Percentiles rank a stretch among this genome's conserved stretches.
Conservation (phyloP, 2,329 filamentous ascomycete species). For the Epichloe amarillans region DNA sequence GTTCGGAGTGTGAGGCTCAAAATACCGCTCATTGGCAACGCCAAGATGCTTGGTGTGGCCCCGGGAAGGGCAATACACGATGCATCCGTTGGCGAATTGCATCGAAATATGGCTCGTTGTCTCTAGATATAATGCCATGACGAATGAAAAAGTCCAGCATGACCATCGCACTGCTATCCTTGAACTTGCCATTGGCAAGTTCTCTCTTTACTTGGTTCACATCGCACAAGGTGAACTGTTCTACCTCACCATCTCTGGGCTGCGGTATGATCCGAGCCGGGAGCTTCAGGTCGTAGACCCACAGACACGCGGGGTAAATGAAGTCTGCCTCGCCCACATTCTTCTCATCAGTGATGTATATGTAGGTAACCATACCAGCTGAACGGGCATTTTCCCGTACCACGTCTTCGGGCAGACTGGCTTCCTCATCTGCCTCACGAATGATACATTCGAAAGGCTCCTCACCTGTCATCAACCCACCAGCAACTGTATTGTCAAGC, state of each 20-base stretch:
- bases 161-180: slow-evolving; percentile 80
- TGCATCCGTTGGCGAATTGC: slow-evolving; percentile 67
- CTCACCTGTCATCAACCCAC: slow-evolving; percentile 66
- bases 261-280: slow-evolving; percentile 52
- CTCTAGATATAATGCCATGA: slow-evolving; percentile 63
- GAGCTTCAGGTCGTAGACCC: slow-evolving; percentile 79
- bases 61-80: slow-evolving; percentile 68
- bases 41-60: slow-evolving; percentile 36
- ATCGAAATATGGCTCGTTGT: slow-evolving; percentile 66
- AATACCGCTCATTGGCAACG: slow-evolving; percentile 1
- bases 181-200: slow-evolving; percentile 64
- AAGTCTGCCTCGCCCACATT: slow-evolving; percentile 71
- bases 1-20: background rate
- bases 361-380: slow-evolving; percentile 68
- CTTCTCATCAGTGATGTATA: slow-evolving; percentile 61
- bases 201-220: slow-evolving; percentile 63
- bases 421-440: slow-evolving; percentile 81
- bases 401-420: slow-evolving; percentile 57
- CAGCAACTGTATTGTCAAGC: slow-evolving; percentile 87
- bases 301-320: slow-evolving; percentile 84
- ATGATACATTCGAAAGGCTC: slow-evolving; percentile 69
- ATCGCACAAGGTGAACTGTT: slow-evolving; percentile 65
- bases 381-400: slow-evolving; percentile 47
- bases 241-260: slow-evolving; percentile 82
- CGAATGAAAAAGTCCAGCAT: slow-evolving; percentile 83